A percentile compares a stretch with the other conserved stretches of the same genome.
Conservation (phyloP, 2,329 filamentous ascomycete genomes). For the Fusarium irregulare region DNA sequence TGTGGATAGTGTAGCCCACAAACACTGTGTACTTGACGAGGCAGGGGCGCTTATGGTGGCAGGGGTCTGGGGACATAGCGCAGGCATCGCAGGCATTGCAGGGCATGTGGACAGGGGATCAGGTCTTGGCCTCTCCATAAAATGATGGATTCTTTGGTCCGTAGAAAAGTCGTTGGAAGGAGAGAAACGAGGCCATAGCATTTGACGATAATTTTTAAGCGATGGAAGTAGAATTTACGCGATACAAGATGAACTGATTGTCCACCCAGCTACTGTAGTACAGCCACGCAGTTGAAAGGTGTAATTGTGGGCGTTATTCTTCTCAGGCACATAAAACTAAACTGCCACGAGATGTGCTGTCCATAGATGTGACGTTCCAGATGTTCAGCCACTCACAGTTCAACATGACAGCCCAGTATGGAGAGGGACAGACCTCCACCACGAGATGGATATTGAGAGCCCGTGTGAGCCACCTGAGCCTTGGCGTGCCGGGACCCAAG, state of each 20-base stretch:
- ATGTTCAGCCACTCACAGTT: background rate
- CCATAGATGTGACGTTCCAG: background rate
- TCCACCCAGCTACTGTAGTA: background rate
- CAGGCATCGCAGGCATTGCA: slow-evolving; percentile 12
- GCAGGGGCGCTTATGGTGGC: slow-evolving; percentile 34
- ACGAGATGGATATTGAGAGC: slow-evolving; percentile 1
- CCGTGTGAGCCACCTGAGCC: slow-evolving; percentile 26
- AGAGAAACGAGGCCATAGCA: slow-evolving; percentile 26
- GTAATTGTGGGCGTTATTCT: background rate
- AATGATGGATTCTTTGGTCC: slow-evolving; percentile 23
- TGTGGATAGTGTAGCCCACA: background rate
- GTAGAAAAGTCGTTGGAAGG: slow-evolving; percentile 23
- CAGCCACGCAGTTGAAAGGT: too few relatives aligned
- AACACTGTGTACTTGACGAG: slow-evolving; percentile 38
- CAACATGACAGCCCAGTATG: slow-evolving; percentile 2
- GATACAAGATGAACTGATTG: background rate
- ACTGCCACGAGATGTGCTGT: slow-evolving; percentile 3
- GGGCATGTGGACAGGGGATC: slow-evolving; percentile 20
- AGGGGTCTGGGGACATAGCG: slow-evolving; percentile 18
- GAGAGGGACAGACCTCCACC: slow-evolving; percentile 21
- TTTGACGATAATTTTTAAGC: slow-evolving; percentile 10
- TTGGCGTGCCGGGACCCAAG: slow-evolving; percentile 26
- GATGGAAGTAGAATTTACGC: slow-evolving; percentile 4
- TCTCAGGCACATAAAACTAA: background rate
- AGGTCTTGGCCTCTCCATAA: slow-evolving; percentile 8